Evolutionary conservation across 495 filamentous ascomycete genomes (phyloP).

Genomic region (Halenospora varia): DNA sequence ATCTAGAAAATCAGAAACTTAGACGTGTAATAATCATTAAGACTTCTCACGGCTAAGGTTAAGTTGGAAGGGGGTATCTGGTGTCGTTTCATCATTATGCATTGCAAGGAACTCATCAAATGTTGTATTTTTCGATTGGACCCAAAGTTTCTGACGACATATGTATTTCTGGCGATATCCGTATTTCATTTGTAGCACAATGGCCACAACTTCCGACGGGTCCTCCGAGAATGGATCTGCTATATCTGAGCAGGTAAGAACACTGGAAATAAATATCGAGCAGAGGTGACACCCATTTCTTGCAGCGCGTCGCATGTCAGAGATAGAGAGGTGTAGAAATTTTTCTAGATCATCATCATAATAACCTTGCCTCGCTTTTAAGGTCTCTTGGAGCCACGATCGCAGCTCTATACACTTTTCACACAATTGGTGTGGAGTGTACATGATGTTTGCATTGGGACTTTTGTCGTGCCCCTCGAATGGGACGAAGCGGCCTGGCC

Average conservation of each 20-base stretch:
- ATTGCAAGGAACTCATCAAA: too few species aligned
- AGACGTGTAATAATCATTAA: neutral
- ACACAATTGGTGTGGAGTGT: neutral
- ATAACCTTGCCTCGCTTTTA: too few species aligned
- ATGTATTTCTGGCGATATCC: neutral
- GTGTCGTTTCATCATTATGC: too few species aligned
- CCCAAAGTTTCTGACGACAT: neutral
- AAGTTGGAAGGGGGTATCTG: neutral
- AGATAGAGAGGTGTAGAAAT: neutral
- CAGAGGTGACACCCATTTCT: neutral
- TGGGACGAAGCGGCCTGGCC: neutral
- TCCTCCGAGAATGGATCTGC: neutral
- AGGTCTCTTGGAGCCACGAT: neutral
- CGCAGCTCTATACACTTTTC: neutral
- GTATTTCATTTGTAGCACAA: neutral
- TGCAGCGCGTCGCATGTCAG: neutral
- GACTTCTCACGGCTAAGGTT: neutral
- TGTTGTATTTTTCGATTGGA: neutral
- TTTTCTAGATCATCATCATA: neutral
- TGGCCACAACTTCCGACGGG: neutral
- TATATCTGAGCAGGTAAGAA: neutral
- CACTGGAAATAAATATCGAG: neutral
- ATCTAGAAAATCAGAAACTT: neutral
- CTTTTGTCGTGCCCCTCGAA: neutral
- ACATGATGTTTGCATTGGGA: neutral